phyloP scores from a whole-genome alignment of 805 yeast species.

The Pichia membranifaciens region DNA sequence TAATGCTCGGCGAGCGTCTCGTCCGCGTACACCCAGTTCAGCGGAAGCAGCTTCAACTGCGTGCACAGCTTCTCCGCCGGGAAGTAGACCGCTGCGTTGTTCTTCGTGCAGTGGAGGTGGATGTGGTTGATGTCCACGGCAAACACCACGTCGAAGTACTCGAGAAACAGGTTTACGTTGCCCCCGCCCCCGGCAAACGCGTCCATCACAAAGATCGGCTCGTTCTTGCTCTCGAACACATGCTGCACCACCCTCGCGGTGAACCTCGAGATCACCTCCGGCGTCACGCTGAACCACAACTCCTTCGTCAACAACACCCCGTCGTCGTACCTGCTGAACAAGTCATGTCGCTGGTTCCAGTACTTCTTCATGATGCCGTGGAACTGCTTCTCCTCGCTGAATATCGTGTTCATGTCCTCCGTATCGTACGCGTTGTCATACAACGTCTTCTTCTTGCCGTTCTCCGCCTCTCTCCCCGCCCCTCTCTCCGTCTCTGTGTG shows the following conservation, averaged over 20 bases:
- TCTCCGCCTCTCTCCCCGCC: no score
- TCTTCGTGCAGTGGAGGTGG: slow-evolving; percentile 59
- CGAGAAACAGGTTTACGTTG: slow-evolving; percentile 69
- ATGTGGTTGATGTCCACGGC: slow-evolving; percentile 58
- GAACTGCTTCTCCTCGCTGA: slow-evolving; percentile 10
- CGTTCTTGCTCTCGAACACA: slow-evolving; percentile 79
- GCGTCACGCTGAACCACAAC: slow-evolving; percentile 84
- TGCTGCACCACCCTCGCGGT: slow-evolving; percentile 51
- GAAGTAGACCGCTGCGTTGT: slow-evolving; percentile 58
- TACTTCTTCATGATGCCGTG: slow-evolving; percentile 36
- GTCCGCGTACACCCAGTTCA: slow-evolving; percentile 38
- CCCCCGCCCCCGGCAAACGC: slow-evolving; percentile 88
- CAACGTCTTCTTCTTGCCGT: no score
- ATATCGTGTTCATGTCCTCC: slow-evolving; percentile 4
- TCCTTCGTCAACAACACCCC: slow-evolving; percentile 66
- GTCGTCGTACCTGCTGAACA: slow-evolving; percentile 59
- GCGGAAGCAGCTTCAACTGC: slow-evolving; percentile 41
- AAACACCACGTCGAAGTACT: slow-evolving; percentile 46
- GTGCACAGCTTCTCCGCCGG: slow-evolving; percentile 35
- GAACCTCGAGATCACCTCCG: slow-evolving; percentile 63
- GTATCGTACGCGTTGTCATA: slow-evolving; percentile 8
- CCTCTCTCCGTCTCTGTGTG: no score
- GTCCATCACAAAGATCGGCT: slow-evolving; percentile 58
- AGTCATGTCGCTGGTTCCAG: slow-evolving; percentile 52
- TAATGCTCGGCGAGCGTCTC: slow-evolving; percentile 11